A percentile compares a stretch with the other conserved stretches of the same genome.
Conservation (phyloP, 208 protist genomes). For the Wallacemonas sp. region DNA sequence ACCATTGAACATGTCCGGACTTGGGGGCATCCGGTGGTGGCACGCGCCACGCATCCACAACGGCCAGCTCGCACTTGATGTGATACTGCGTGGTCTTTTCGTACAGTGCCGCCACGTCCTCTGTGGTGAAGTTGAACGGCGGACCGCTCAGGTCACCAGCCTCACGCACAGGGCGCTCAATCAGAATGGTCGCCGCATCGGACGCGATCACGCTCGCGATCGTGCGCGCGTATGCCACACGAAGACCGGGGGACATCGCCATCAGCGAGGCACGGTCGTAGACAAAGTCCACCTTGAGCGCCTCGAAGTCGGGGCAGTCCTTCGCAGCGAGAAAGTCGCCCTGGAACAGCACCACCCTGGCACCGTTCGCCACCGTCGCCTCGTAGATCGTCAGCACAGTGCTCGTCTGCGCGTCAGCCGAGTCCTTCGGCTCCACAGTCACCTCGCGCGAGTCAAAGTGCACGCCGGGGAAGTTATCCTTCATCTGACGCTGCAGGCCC, state of each 20-base stretch:
- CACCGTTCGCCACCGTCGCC: constrained; percentile 21
- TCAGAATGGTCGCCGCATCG: constrained; percentile 20
- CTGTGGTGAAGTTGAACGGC: constrained; percentile 46
- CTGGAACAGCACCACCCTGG: constrained; percentile 44
- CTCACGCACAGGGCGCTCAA: constrained; percentile 47
- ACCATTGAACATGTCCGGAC: constrained; percentile 4
- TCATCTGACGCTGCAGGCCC: constrained; percentile 32
- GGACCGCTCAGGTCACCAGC: constrained; percentile 41
- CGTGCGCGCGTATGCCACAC: constrained; percentile 29
- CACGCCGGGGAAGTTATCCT: constrained; percentile 36
- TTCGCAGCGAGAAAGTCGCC: constrained; percentile 47
- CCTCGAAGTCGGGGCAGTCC: constrained; percentile 21
- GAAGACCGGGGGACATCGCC: constrained; percentile 49
- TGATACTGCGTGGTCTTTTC: constrained; percentile 25
- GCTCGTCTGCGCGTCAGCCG: constrained; percentile 2
- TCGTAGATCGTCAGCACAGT: constrained; percentile 26
- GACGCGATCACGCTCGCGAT: constrained; percentile 27
- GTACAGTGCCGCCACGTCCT: constrained; percentile 41
- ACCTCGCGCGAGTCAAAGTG: constrained; percentile 18
- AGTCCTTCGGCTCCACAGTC: constrained; percentile 1
- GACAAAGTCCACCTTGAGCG: constrained; percentile 41
- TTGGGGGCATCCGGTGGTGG: constrained; percentile 3
- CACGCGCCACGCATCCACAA: constrained; percentile 13
- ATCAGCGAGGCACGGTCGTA: constrained; percentile 70
- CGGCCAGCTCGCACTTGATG: constrained; percentile 9